A percentile compares a stretch with the other conserved stretches of the same genome.
Conservation (phyloP, 2,329 filamentous ascomycete species). For the Tolypocladium capitatum region DNA sequence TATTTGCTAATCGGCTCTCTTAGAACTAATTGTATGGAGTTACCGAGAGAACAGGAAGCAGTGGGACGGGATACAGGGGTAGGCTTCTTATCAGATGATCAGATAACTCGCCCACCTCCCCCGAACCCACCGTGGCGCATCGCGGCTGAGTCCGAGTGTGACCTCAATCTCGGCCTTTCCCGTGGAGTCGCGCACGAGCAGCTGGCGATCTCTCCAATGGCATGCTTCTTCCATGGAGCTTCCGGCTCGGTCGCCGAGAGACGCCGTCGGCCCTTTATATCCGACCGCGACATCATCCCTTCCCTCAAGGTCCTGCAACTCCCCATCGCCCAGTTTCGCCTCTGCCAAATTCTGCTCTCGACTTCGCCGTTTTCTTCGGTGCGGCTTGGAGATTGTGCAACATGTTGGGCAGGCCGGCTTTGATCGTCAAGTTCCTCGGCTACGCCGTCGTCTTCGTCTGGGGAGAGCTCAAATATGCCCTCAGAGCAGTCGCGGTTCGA, state of each 20-base stretch:
- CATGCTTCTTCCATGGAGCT: too few species aligned
- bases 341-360: neutral
- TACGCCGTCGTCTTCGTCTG: slow-evolving; percentile 13
- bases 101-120: neutral
- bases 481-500: slow-evolving; percentile 6
- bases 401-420: slow-evolving; percentile 16
- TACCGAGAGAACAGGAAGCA: too few species aligned
- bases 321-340: too few species aligned
- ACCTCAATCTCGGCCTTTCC: neutral
- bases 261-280: neutral
- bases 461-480: slow-evolving; percentile 8
- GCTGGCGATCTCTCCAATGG: too few species aligned
- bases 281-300: too few species aligned
- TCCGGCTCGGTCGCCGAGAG: neutral
- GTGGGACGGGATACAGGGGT: too few species aligned
- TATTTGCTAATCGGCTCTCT: too few species aligned
- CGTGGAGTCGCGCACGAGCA: neutral
- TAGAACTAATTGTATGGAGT: too few species aligned
- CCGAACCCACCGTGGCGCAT: neutral
- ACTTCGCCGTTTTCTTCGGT: neutral
- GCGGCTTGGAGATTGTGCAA: neutral
- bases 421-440: slow-evolving; percentile 16
- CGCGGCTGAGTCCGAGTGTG: neutral
- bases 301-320: neutral
- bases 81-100: slow-evolving; percentile 1